Conservation (phyloP, 495 filamentous ascomycete genomes). For the Penicillium manginii region DNA sequence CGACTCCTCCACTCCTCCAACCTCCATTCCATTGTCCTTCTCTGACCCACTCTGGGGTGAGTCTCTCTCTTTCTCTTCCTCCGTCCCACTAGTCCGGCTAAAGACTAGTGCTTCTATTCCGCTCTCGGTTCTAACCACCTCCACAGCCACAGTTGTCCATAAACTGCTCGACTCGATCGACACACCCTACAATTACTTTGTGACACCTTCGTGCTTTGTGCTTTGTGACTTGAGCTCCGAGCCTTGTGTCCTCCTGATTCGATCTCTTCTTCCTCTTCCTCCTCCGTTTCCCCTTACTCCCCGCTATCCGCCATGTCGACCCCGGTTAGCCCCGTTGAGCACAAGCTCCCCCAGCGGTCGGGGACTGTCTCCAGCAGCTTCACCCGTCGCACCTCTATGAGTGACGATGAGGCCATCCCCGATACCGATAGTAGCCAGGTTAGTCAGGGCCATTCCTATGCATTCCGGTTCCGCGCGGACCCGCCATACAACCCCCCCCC, state of each 20-base stretch:
- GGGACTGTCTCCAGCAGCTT: slow-evolving; percentile 54
- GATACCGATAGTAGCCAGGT: slow-evolving; percentile 81
- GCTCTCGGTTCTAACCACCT: slow-evolving; percentile 10
- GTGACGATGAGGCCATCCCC: slow-evolving; percentile 70
- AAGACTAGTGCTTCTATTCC: slow-evolving; percentile 25
- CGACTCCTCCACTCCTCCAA: not conserved
- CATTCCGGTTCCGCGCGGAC: not conserved
- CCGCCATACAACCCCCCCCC: not conserved
- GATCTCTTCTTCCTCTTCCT: not conserved
- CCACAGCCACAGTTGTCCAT: slow-evolving; percentile 13
- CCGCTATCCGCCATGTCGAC: slow-evolving; percentile 35
- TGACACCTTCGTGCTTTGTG: not conserved
- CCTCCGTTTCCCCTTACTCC: not conserved
- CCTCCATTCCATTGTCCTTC: not conserved
- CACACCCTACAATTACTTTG: not conserved
- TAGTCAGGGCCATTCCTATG: slow-evolving; percentile 26
- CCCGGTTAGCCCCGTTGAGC: slow-evolving; percentile 38
- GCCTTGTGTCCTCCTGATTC: not conserved
- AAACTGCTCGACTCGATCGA: slow-evolving; percentile 8
- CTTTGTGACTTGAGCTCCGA: not conserved
- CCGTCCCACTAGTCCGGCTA: slow-evolving; percentile 20
- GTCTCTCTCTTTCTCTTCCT: not conserved
- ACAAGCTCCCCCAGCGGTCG: slow-evolving; percentile 59
- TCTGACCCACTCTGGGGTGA: not conserved
- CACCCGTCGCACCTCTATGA: slow-evolving; percentile 41